Evolutionary conservation across 208 protist species (phyloP), one percentile per base, ranked within the genome.

Genomic region (Leishmania major): DNA sequence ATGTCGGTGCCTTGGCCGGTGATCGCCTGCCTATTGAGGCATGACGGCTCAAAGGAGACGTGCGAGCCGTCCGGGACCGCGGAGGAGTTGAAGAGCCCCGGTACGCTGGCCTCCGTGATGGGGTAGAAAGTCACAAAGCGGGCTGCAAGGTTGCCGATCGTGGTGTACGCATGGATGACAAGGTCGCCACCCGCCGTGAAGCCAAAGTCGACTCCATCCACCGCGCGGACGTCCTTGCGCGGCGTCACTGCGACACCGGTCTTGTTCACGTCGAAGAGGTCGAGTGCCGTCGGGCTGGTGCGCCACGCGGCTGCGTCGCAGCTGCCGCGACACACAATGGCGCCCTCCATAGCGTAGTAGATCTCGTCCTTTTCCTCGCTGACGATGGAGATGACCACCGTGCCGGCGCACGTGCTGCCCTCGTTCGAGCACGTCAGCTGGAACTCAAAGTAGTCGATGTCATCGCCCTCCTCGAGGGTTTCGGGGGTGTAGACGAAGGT

Each of bases 91-190:
- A 94, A 57, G 62, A 86, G 91, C 67, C 82, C 66, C n/a, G 75
- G 59, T 13, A 80, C 76, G 51, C 82, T 70, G 10, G 79, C 64
- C 35, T 69, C 47, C n/a, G 78, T 82, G n/a, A 97, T 78, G 43
- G 95, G 93, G 53, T 72, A 66, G 67, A 98, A 96, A 43, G 92
- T 98, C n/a, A 96, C 90, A 80, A 96, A 98, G 79, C 92, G 92
- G 19, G 92, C 90, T 8, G 88, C 90, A 84, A 98, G 89, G 83
- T 95, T 95, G 80, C 90, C 89, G 77, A 98, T 92, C 7, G 86
- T 92, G 31, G 91, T 94, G 80, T 93, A 92, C 3, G 91, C 91
- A 77, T 83, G 87, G 35, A 98, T 89, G 40, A 94, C 64, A 11
- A 98, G 80, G 37, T 91, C 81, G 25, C 91, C 85, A 40, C 87